Percentiles rank a stretch among this genome's conserved stretches.
Conservation (phyloP, 2,329 filamentous ascomycete species). For the Penicillium expansum region DNA sequence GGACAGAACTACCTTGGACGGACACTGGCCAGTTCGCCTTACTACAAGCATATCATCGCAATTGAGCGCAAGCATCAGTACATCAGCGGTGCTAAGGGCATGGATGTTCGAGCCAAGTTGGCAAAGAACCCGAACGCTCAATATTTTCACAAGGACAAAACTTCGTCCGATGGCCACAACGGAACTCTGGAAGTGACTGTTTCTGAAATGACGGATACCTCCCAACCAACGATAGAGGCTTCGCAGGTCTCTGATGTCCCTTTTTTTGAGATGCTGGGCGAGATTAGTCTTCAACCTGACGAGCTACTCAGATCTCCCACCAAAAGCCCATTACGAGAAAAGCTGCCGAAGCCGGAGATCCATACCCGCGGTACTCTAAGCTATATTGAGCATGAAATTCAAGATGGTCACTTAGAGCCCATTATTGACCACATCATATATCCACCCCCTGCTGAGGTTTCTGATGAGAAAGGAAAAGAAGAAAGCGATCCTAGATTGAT, state of each 20-base stretch:
- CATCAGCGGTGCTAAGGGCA: constrained; percentile 76
- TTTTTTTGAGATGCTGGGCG: constrained; percentile 35
- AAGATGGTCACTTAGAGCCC: constrained; percentile 40
- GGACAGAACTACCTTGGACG: constrained; percentile 95
- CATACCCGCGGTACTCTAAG: constrained; percentile 34
- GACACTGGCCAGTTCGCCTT: constrained; percentile 78
- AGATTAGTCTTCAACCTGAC: constrained; percentile 31
- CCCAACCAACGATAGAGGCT: constrained; percentile 4
- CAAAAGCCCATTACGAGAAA: constrained; percentile 6
- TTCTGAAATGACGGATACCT: constrained; percentile 6
- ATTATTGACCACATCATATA: constrained; percentile 34
- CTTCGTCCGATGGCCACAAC: constrained; percentile 21
- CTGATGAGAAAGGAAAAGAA: background rate
- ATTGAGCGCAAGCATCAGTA: constrained; percentile 86
- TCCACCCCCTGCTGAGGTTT: constrained; percentile 6
- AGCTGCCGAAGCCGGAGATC: constrained; percentile 13
- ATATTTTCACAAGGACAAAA: constrained; percentile 78
- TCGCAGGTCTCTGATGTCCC: constrained; percentile 18
- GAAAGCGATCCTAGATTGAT: constrained; percentile 56
- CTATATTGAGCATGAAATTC: constrained; percentile 44
- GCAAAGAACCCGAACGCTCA: constrained; percentile 69
- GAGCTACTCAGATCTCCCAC: constrained; percentile 20
- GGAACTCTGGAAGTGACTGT: constrained; percentile 6
- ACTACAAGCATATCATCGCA: constrained; percentile 81
- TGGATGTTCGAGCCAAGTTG: constrained; percentile 77